Conservation (phyloP, 2,329 filamentous ascomycete species). For the Beauveria pseudobassiana region DNA sequence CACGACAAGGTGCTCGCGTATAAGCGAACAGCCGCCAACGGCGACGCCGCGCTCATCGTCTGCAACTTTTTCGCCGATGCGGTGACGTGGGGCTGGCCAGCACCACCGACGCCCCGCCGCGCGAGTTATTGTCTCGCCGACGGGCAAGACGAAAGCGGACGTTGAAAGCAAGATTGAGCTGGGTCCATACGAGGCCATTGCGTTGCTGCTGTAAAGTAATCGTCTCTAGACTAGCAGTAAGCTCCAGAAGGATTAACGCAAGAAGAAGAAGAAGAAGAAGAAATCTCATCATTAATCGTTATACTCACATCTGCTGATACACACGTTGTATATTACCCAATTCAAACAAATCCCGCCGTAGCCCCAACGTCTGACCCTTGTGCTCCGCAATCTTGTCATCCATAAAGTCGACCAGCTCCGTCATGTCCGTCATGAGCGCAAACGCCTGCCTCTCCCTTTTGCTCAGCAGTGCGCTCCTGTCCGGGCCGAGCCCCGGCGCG, state of each 20-base stretch:
- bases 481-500: slow-evolving; percentile 45
- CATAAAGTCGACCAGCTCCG: slow-evolving; percentile 54
- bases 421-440: slow-evolving; percentile 42
- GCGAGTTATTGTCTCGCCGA: slow-evolving; percentile 29
- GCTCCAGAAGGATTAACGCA: too few species aligned
- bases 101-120: slow-evolving; percentile 13
- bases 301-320: neutral
- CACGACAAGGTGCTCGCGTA: slow-evolving; percentile 32
- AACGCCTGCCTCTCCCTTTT: slow-evolving; percentile 48
- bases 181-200: slow-evolving; percentile 30
- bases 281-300: neutral
- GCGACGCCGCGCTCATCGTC: slow-evolving; percentile 27
- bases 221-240: too few species aligned
- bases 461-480: slow-evolving; percentile 45
- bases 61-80: slow-evolving; percentile 31
- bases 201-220: slow-evolving; percentile 21
- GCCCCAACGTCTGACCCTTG: slow-evolving; percentile 23
- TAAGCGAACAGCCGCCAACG: slow-evolving; percentile 24
- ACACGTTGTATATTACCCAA: neutral
- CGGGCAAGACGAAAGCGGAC: slow-evolving; percentile 21
- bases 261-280: too few species aligned
- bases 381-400: slow-evolving; percentile 40
- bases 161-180: slow-evolving; percentile 23
- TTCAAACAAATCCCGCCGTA: slow-evolving; percentile 18
- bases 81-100: slow-evolving; percentile 24